These are phyloP conservation scores for Hura crepitans DNA, from an alignment of 441 rosid species.

Conservation along the genomic window DNA sequence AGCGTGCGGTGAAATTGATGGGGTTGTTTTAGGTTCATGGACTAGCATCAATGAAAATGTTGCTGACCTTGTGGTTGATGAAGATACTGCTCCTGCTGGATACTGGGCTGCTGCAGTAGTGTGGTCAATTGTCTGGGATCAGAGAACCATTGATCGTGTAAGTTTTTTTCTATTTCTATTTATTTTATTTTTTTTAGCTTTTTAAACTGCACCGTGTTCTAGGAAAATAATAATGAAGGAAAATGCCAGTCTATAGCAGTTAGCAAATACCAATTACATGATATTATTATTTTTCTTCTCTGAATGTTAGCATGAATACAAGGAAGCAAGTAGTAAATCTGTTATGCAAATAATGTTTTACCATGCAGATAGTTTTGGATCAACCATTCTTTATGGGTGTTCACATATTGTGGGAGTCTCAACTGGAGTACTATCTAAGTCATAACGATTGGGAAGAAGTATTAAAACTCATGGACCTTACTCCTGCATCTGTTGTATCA, in stretches of 20 bases:
- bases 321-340: background rate
- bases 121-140: constrained; percentile 96
- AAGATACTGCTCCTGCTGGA: constrained; percentile 64
- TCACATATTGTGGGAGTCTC: constrained; percentile 94
- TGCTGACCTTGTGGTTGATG: constrained; percentile 47
- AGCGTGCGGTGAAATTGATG: constrained; percentile 95
- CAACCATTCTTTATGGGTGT: constrained; percentile 96
- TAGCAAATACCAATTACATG: background rate
- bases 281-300: background rate
- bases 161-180: constrained; percentile 31
- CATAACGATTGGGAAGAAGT: constrained; percentile 98
- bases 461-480: constrained; percentile 65
- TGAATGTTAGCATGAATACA: background rate
- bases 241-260: background rate
- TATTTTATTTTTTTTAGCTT: constrained; percentile 17
- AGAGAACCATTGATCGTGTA: constrained; percentile 90
- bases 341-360: constrained; percentile 17
- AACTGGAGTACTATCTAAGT: constrained; percentile 77
- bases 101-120: constrained; percentile 98
- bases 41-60: constrained; percentile 51
- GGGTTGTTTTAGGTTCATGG: constrained; percentile 95
- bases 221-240: constrained; percentile 10
- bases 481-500: constrained; percentile 65
- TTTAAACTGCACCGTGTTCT: constrained; percentile 14
- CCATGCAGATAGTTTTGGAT: constrained; percentile 87